Conservation (phyloP, 768 basidiomycete genomes). For the Ephemerocybe angulata region DNA sequence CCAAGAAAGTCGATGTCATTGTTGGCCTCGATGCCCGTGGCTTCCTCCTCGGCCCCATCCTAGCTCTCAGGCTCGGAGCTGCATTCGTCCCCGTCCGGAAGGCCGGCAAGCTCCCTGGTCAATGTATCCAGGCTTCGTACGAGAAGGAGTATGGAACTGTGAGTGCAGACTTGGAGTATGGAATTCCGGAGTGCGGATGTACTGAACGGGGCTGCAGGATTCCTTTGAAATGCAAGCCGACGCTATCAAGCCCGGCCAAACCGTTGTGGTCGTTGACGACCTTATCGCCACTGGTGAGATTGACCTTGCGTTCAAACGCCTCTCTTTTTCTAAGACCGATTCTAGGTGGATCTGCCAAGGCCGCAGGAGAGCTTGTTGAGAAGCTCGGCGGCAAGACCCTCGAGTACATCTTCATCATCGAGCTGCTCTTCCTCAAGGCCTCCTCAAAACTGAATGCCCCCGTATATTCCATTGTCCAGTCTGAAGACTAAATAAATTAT, state of each 20-base stretch:
- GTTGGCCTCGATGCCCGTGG: slow-evolving; percentile 96
- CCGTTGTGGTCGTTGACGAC: slow-evolving; percentile 88
- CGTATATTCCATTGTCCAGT: slow-evolving; percentile 82
- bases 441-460: slow-evolving; percentile 79
- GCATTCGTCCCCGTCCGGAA: slow-evolving; percentile 97
- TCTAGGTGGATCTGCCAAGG: slow-evolving; percentile 87
- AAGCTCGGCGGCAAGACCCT: slow-evolving; percentile 81
- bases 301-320: not conserved
- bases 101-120: slow-evolving; percentile 89
- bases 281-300: slow-evolving; percentile 87
- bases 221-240: slow-evolving; percentile 94
- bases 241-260: slow-evolving; percentile 78
- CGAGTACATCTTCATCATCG: slow-evolving; percentile 94
- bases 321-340: slow-evolving; percentile 1
- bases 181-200: no score
- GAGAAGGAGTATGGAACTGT: slow-evolving; percentile 94
- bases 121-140: slow-evolving; percentile 69
- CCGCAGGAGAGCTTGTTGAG: slow-evolving; percentile 84
- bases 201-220: slow-evolving; percentile 65
- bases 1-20: slow-evolving; percentile 81
- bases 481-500: slow-evolving; percentile 45
- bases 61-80: slow-evolving; percentile 86
- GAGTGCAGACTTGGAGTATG: slow-evolving; percentile 22
- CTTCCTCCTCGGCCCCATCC: slow-evolving; percentile 89
- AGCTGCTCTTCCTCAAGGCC: slow-evolving; percentile 73